Percentiles rank a stretch among this genome's conserved stretches.
Evolutionary conservation across 352 stramenopile genomes (phyloP).

Genomic region (Globisporangium parvum): DNA sequence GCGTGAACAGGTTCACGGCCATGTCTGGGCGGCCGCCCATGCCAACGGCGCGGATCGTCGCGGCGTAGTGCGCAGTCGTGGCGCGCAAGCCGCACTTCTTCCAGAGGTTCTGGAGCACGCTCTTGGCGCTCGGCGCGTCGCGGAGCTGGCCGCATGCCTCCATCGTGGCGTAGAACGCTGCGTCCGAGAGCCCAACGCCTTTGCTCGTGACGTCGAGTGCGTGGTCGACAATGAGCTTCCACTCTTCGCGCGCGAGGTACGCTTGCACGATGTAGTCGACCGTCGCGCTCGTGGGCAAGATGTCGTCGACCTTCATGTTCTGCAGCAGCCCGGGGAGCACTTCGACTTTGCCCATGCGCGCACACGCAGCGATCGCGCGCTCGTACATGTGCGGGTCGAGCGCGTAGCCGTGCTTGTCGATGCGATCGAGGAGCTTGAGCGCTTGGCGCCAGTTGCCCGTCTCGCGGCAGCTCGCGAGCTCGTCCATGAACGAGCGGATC

Average conservation of each 20-base stretch:
- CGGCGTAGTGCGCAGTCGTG: constrained; percentile 33
- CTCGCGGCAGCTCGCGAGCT: constrained; percentile 46
- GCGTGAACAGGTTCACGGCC: constrained; percentile 45
- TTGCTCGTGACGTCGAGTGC: constrained; percentile 33
- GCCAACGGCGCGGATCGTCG: constrained; percentile 60
- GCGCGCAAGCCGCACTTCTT: constrained; percentile 19
- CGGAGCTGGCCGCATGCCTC: constrained; percentile 60
- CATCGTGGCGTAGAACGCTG: constrained; percentile 69
- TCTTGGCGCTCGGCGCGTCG: constrained; percentile 38
- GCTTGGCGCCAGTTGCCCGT: constrained; percentile 68
- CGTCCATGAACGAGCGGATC: constrained; percentile 17
- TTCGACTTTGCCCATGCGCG: constrained; percentile 76
- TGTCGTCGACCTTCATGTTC: constrained; percentile 71
- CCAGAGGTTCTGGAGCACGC: constrained; percentile 43
- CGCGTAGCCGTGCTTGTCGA: constrained; percentile 47
- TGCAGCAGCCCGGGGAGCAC: constrained; percentile 64
- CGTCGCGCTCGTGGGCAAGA: constrained; percentile 54
- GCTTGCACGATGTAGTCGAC: constrained; percentile 81
- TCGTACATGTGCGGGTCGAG: constrained; percentile 77
- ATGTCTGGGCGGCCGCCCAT: constrained; percentile 51
- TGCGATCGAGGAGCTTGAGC: constrained; percentile 63
- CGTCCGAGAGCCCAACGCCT: constrained; percentile 50
- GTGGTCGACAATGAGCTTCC: constrained; percentile 47
- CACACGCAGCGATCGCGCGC: constrained; percentile 66
- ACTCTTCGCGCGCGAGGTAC: constrained; percentile 65